phyloP scores from a whole-genome alignment of 805 yeast species.

The Hermanozyma aechmeae region DNA sequence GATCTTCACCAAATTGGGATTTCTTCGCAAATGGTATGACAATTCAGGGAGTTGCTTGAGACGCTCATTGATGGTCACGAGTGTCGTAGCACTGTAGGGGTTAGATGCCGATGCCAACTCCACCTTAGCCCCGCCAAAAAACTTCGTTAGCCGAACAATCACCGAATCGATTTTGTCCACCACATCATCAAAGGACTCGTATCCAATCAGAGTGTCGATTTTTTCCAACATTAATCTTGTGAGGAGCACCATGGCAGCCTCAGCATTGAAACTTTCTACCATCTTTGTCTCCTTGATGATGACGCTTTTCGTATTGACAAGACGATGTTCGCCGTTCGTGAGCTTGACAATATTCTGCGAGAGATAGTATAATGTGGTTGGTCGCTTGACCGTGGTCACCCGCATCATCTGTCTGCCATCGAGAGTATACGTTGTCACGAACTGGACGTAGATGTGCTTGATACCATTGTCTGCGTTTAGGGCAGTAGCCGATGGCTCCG shows the following conservation, averaged over 20 bases:
- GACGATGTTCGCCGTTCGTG: conserved; percentile 7
- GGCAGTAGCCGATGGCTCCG: conserved; percentile 13
- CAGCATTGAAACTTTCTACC: conserved; percentile 22
- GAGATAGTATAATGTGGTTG: conserved; percentile 17
- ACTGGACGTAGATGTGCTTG: conserved; percentile 22
- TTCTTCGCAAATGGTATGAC: conserved; percentile 24
- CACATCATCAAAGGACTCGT: conserved; percentile 19
- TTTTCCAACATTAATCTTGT: conserved; percentile 23
- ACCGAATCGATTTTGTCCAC: conserved; percentile 17
- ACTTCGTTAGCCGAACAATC: conserved; percentile 15
- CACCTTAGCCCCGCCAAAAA: conserved; percentile 17
- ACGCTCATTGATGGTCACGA: conserved; percentile 14
- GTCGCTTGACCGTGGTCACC: conserved; percentile 20
- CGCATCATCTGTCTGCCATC: conserved; percentile 17
- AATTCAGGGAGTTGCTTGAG: conserved; percentile 20
- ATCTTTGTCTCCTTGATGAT: conserved; percentile 18
- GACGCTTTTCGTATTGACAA: conserved; percentile 11
- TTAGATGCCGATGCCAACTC: conserved; percentile 6
- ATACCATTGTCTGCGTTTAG: conserved; percentile 8
- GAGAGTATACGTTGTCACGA: conserved; percentile 18
- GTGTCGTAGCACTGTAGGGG: conserved; percentile 13
- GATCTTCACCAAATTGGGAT: conserved; percentile 25
- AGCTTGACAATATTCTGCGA: conserved; percentile 8
- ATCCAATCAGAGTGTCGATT: conserved; percentile 26
- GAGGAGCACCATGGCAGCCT: conserved; percentile 20